Base-by-base conservation (phyloP, 306 rosid genomes). In the Acacia crassicarpa region DNA sequence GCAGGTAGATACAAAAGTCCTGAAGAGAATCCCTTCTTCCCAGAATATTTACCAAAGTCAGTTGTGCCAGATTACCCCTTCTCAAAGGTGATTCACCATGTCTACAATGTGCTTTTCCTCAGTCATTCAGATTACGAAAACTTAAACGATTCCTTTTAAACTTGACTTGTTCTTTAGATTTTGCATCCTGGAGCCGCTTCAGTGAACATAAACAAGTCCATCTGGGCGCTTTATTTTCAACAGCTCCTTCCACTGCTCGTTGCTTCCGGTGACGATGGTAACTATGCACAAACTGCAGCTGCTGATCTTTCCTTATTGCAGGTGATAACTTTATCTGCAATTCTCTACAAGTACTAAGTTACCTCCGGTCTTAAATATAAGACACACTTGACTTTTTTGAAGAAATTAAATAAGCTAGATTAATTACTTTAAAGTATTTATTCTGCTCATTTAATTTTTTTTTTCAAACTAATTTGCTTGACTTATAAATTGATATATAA, bases 241-340 rank as follows among this genome's bases (percentile, higher is more conserved):
- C 79, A 90, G 72, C 40, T 93, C 71, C 92, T 96, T 86, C 97
- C 97, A 1, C 75, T 87, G 78, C 85, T 93, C 63, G 91, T 84
- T 74, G 66, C 70, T 45, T 59, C 89, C 0, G 97, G 98, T 3
- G 92, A 92, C 75, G 97, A 96, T 80, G 99, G 97, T 51, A 92
- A 91, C 77, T 93, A 96, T 81, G 99, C 93, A 6, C 82, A 89
- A 81, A 90, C 99, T 54, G 99, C 98, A 44, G 93, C 94, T 27
- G 86, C 84, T 75, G 99, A 96, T 89, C 98, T 96, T 68, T 85
- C 85, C 22, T 88, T 97, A 76, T 91, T 96, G 81, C 98, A 96
- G 97, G 99, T 20, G 2, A 56, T 56, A 56, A 20, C n/a, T 56
- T 56, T 8, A 56, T 56, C 62, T 56, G 62, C 4, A n/a, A 20